Evolutionary conservation across 2,329 filamentous ascomycete species (phyloP).

Genomic region (Pseudogymnoascus sp.): DNA sequence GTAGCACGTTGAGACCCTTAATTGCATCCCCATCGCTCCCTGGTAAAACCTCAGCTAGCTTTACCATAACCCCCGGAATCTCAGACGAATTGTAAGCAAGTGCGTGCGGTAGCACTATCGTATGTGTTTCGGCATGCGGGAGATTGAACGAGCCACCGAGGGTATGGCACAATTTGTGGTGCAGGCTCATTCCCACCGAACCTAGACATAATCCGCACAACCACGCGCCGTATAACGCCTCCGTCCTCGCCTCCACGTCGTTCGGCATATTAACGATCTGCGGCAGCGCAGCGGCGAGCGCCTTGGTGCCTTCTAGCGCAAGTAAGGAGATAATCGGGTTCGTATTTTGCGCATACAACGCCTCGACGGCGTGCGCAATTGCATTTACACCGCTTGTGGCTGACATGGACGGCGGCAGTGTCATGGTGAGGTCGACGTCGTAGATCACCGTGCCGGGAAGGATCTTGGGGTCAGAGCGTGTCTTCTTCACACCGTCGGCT

Average conservation of each 20-base stretch:
- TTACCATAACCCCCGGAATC: constrained; percentile 44
- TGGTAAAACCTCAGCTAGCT: constrained; percentile 46
- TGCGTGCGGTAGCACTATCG: constrained; percentile 54
- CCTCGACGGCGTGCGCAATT: constrained; percentile 59
- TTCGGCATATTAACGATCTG: constrained; percentile 40
- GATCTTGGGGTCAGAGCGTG: constrained; percentile 49
- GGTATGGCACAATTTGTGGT: constrained; percentile 61
- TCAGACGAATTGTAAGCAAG: constrained; percentile 54
- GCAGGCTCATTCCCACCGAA: constrained; percentile 53
- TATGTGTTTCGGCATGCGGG: constrained; percentile 59
- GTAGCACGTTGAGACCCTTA: constrained; percentile 46
- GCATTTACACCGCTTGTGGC: constrained; percentile 57
- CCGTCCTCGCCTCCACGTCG: constrained; percentile 39
- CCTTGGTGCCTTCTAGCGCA: constrained; percentile 48
- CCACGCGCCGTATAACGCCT: constrained; percentile 56
- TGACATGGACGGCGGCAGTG: constrained; percentile 44
- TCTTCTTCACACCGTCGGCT: constrained; percentile 48
- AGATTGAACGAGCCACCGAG: constrained; percentile 56
- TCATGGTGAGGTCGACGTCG: constrained; percentile 55
- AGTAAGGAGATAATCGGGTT: constrained; percentile 54
- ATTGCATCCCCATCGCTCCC: constrained; percentile 51
- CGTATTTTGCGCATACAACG: constrained; percentile 53
- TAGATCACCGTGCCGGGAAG: constrained; percentile 55
- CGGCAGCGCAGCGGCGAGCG: constrained; percentile 47
- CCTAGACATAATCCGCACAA: constrained; percentile 55